These are phyloP conservation scores for Russula sp. DNA, from an alignment of 768 basidiomycete genomes.

Conservation along the genomic window DNA sequence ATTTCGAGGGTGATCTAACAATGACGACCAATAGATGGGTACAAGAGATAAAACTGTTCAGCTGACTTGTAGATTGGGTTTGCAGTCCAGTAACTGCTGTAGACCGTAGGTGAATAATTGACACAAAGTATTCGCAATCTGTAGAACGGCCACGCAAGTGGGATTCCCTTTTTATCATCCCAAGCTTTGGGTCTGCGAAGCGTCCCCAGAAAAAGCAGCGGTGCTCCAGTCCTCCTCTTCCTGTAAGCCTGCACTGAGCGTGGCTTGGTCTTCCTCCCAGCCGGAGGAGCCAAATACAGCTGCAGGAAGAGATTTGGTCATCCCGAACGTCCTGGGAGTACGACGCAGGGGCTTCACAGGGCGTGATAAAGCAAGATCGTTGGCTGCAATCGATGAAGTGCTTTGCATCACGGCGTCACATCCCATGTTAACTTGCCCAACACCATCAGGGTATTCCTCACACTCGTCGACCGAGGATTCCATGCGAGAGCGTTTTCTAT, in stretches of 20 bases:
- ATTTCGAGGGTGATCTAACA: neutral
- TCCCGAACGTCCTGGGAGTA: conserved; percentile 20
- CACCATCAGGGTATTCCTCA: conserved; percentile 18
- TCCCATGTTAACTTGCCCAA: neutral
- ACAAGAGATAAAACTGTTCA: neutral
- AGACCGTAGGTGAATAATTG: neutral
- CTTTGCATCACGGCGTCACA: conserved; percentile 6
- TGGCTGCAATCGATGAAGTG: conserved; percentile 9
- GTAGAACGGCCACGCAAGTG: neutral
- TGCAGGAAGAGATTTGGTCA: conserved; percentile 22
- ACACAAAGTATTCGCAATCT: conserved; percentile 3
- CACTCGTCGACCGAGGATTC: conserved; percentile 12
- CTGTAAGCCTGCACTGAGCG: neutral
- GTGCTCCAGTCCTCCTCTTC: conserved; percentile 25
- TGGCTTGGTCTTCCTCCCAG: neutral
- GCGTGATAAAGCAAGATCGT: conserved; percentile 24
- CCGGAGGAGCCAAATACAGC: conserved; percentile 5
- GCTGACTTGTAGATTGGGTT: neutral
- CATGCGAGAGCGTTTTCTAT: conserved; percentile 35
- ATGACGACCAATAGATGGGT: neutral
- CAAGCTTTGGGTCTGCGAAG: conserved; percentile 1
- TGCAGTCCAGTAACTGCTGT: neutral
- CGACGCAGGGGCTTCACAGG: conserved; percentile 38
- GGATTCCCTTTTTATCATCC: neutral
- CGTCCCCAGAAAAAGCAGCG: conserved; percentile 10